These are phyloP conservation scores for Tetratostichococcus sp. DNA, from an alignment of 139 green algal genomes.

Conservation along the genomic window DNA sequence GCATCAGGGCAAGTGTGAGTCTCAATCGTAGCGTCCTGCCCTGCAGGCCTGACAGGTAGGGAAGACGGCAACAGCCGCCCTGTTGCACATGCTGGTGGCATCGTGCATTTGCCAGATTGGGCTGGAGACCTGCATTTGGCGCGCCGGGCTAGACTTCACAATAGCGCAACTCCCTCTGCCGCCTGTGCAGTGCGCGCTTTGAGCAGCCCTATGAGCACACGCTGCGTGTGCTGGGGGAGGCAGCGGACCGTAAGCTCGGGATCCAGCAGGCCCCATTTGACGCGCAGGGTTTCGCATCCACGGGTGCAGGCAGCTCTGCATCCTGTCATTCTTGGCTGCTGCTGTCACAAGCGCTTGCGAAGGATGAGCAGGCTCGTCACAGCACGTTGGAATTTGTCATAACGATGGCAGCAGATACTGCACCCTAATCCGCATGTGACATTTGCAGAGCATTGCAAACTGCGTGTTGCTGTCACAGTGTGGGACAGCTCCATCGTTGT, in stretches of 20 bases:
- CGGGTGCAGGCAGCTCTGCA: constrained; percentile 23
- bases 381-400: no score
- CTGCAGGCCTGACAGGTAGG: constrained; percentile 4
- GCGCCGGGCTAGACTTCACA: no score
- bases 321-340: no score
- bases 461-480: no score
- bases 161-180: no score
- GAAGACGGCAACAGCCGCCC: no score
- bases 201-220: constrained; percentile 52
- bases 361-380: no score
- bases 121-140: not conserved
- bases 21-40: not conserved
- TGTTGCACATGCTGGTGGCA: not conserved
- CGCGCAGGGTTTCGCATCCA: constrained; percentile 59
- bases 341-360: not conserved
- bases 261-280: constrained; percentile 52
- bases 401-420: no score
- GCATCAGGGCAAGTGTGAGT: not conserved
- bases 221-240: constrained; percentile 1
- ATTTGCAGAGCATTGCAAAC: no score
- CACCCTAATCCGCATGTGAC: no score
- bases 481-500: constrained; percentile 70
- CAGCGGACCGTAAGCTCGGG: constrained; percentile 16
- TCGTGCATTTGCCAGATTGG: not conserved
- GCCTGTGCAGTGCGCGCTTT: constrained; percentile 41